phyloP scores from a whole-genome alignment of 83 land plant species.

The Picea abies region DNA sequence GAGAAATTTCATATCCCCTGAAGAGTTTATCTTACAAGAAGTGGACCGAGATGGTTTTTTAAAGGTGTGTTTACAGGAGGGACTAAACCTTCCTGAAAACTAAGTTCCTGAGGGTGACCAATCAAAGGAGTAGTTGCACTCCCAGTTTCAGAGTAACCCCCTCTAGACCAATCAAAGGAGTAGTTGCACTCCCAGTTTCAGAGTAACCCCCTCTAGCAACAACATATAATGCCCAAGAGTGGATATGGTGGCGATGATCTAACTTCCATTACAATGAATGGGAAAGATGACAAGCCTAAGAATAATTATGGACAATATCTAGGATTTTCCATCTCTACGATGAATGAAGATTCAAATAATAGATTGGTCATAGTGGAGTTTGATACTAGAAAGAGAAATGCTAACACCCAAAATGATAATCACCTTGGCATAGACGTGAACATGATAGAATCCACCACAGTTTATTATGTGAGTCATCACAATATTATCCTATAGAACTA shows the following conservation, averaged over 20 bases:
- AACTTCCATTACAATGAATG: slow-evolving; percentile 40
- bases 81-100: no score
- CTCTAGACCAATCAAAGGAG: no score
- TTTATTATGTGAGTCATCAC: slow-evolving; percentile 2
- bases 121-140: no score
- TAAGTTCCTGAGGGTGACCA: no score
- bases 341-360: slow-evolving; percentile 21
- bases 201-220: no score
- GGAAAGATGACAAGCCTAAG: slow-evolving; percentile 13
- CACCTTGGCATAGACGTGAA: slow-evolving; percentile 64
- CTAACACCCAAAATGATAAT: slow-evolving; percentile 48
- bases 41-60: no score
- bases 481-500: no score
- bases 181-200: no score
- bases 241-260: slow-evolving; percentile 44
- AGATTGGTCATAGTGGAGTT: slow-evolving; percentile 58
- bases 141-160: no score
- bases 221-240: slow-evolving; percentile 26
- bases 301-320: slow-evolving; percentile 45
- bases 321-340: slow-evolving; percentile 48
- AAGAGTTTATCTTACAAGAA: no score
- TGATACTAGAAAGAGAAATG: slow-evolving; percentile 41
- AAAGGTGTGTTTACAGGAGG: no score
- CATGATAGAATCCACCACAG: slow-evolving; percentile 32
- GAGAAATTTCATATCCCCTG: no score